A percentile compares a stretch with the other conserved stretches of the same genome.
These are phyloP conservation scores for Clonostachys sp. DNA, from an alignment of 2,329 filamentous ascomycete species.

Conservation along the genomic window DNA sequence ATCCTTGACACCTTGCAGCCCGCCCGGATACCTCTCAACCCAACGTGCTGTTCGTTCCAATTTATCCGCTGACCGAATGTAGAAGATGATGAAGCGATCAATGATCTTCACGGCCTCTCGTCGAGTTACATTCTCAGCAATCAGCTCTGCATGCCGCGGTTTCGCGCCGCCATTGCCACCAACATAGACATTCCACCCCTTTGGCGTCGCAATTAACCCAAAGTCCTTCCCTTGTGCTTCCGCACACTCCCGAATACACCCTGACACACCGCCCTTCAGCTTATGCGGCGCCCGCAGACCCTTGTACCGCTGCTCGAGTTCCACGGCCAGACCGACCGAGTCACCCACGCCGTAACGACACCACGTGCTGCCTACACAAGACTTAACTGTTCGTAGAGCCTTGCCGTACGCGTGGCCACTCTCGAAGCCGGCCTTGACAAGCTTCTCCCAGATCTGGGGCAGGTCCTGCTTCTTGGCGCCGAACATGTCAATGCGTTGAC, in stretches of 20 bases:
- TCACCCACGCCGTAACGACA: slow-evolving; percentile 86
- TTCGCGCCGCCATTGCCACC: slow-evolving; percentile 86
- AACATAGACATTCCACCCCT: slow-evolving; percentile 90
- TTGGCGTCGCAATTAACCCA: slow-evolving; percentile 86
- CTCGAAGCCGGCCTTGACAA: slow-evolving; percentile 84
- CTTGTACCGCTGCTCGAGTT: slow-evolving; percentile 87
- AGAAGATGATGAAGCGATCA: slow-evolving; percentile 88
- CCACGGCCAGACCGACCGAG: slow-evolving; percentile 85
- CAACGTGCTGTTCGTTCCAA: slow-evolving; percentile 85
- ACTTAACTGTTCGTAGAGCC: slow-evolving; percentile 83
- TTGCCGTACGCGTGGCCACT: slow-evolving; percentile 90
- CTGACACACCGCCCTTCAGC: slow-evolving; percentile 84
- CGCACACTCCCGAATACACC: slow-evolving; percentile 88
- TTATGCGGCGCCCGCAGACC: slow-evolving; percentile 86
- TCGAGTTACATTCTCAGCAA: slow-evolving; percentile 81
- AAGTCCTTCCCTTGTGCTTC: slow-evolving; percentile 94
- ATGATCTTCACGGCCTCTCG: slow-evolving; percentile 79
- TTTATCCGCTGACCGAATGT: slow-evolving; percentile 88
- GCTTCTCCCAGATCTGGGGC: slow-evolving; percentile 72
- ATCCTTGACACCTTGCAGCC: slow-evolving; percentile 75
- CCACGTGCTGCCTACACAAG: slow-evolving; percentile 88
- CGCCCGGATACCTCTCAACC: slow-evolving; percentile 80
- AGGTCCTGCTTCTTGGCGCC: slow-evolving; percentile 86
- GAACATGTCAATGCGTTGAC: slow-evolving; percentile 90
- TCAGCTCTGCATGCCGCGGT: slow-evolving; percentile 74